Base-by-base conservation (phyloP, 352 stramenopile genomes). In the Pythium dissimile region DNA sequence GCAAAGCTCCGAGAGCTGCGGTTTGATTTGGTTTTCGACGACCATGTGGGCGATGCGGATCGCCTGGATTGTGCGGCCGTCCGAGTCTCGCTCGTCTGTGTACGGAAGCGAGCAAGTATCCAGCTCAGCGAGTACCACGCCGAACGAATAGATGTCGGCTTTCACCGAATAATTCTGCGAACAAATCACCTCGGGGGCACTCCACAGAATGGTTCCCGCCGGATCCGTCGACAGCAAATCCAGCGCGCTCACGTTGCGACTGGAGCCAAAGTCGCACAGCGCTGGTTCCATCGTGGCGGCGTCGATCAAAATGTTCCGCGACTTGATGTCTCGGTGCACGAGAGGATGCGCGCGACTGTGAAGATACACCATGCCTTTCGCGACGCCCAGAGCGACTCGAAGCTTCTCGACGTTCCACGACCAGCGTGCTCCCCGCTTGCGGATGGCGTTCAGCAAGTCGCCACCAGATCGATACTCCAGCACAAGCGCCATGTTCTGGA, bases 141-240 rank as follows among this genome's bases (percentile, higher is more conserved):
- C 77, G 18, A 85, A 80, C 39, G 77, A 83, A 56, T 83, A 87
- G 2, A 87, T 63, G 30, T 87, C 74, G 5, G 70, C 61, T 23
- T 82, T 78, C 23, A 65, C 56, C 11, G 77, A 73, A 42, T 72
- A 81, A 0, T 60, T 43, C 20, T 68, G 51, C 0, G 59, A 63
- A 27, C 35, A 54, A 45, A 85, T 64, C n/a, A 85, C 71, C 54
- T 87, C 74, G 0, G 77, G 77, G 2, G 72, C 77, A 21, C 42
- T 78, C 74, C 72, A 87, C 16, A 84, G 58, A 38, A 65, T 69
- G 27, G 56, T 72, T 28, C 64, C 68, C 1, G 42, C 65, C n/a
- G 54, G 26, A 39, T 72, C 56, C 5, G 50, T 67, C n/a, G 45
- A 38, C 31, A 67, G 47, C n/a, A 51, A 37, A 18, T 79, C 61